Evolutionary conservation across 371 early-diverging fungal genomes (phyloP).

Genomic region (Circinella umbellata): DNA sequence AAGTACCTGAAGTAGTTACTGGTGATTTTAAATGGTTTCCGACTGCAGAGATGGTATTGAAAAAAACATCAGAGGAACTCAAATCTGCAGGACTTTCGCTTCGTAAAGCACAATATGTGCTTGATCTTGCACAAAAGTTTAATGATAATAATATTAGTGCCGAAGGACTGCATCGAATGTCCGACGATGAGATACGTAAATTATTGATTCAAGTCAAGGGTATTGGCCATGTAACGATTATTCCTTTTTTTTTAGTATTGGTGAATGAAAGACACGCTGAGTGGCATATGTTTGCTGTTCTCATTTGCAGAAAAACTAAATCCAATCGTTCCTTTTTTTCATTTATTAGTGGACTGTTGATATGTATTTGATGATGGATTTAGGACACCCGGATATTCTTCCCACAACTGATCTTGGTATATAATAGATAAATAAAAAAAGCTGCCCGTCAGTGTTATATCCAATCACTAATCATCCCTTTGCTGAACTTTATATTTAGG

Average conservation of each 20-base stretch:
- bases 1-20: slow-evolving; percentile 20
- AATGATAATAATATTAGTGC: slow-evolving; percentile 42
- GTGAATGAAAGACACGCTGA: no score
- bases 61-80: slow-evolving; percentile 33
- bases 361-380: slow-evolving; percentile 61
- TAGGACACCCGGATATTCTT: slow-evolving; percentile 61
- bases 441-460: neutral
- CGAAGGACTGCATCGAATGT: slow-evolving; percentile 38
- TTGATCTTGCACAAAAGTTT: slow-evolving; percentile 52
- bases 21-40: slow-evolving; percentile 39
- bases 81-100: slow-evolving; percentile 52
- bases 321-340: no score
- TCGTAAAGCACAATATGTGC: slow-evolving; percentile 51
- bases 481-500: slow-evolving; percentile 8
- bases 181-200: slow-evolving; percentile 48
- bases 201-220: slow-evolving; percentile 54
- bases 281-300: no score
- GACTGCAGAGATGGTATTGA: slow-evolving; percentile 41
- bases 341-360: slow-evolving; percentile 59
- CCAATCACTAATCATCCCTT: neutral
- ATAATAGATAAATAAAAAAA: neutral
- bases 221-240: slow-evolving; percentile 56
- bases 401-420: slow-evolving; percentile 60
- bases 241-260: neutral
- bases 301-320: no score